Conservation (phyloP, 176 grass and related monocot species). For the Oryza longistaminata region DNA sequence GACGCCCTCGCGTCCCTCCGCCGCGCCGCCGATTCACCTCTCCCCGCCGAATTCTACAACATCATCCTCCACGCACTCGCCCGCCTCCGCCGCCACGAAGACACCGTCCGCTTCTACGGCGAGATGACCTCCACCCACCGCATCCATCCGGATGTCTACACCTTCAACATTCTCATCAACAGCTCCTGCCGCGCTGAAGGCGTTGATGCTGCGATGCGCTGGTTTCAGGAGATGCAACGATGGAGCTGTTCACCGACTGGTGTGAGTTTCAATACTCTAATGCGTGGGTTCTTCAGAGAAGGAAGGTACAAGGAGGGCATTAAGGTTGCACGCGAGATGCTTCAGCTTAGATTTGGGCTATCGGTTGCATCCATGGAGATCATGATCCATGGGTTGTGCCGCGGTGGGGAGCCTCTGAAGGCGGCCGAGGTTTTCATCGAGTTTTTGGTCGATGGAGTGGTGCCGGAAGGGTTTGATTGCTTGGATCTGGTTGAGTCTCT, state of each 20-base stretch:
- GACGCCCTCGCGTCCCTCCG: slow-evolving; percentile 47
- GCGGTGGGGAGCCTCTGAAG: slow-evolving; percentile 33
- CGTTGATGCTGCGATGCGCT: slow-evolving; percentile 56
- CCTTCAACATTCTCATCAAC: slow-evolving; percentile 81
- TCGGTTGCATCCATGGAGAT: slow-evolving; percentile 65
- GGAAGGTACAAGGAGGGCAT: slow-evolving; percentile 57
- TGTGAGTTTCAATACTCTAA: slow-evolving; percentile 80
- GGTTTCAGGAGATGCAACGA: slow-evolving; percentile 64
- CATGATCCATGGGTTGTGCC: slow-evolving; percentile 62
- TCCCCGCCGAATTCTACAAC: slow-evolving; percentile 64
- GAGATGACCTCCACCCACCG: slow-evolving; percentile 60
- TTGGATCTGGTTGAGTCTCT: slow-evolving; percentile 52
- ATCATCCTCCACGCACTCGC: slow-evolving; percentile 57
- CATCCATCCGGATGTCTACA: slow-evolving; percentile 54
- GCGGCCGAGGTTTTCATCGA: slow-evolving; percentile 55
- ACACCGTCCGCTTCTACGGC: slow-evolving; percentile 53
- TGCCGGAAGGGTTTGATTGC: slow-evolving; percentile 71
- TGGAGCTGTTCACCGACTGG: slow-evolving; percentile 48
- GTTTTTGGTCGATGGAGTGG: slow-evolving; percentile 44
- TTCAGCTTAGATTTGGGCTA: slow-evolving; percentile 55
- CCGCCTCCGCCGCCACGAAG: slow-evolving; percentile 43
- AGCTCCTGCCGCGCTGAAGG: slow-evolving; percentile 49
- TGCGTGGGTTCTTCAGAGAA: slow-evolving; percentile 71
- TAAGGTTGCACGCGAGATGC: slow-evolving; percentile 72
- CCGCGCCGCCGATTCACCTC: slow-evolving; percentile 54